Percentiles rank a stretch among this genome's conserved stretches.
Conservation (phyloP, 139 green algal species). For the Tetraselmis chui region DNA sequence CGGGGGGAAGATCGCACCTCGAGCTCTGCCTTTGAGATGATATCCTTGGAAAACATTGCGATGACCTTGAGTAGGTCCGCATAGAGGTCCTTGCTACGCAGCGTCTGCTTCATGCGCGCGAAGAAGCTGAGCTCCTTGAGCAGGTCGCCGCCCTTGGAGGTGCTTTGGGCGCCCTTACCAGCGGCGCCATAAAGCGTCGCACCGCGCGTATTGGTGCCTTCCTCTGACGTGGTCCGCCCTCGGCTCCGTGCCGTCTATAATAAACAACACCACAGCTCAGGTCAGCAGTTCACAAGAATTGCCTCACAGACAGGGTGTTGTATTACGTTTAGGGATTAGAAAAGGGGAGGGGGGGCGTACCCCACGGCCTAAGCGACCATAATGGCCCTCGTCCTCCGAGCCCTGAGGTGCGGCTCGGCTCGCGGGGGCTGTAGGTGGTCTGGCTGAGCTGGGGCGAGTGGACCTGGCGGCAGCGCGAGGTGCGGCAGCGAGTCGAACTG, state of each 20-base stretch:
- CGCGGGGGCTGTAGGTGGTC: not conserved
- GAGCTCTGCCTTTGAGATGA: constrained; percentile 83
- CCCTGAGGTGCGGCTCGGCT: not conserved
- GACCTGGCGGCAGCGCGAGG: not conserved
- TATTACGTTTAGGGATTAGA: too few species aligned
- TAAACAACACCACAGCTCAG: too few species aligned
- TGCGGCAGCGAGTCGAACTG: too few species aligned
- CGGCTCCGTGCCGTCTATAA: not conserved
- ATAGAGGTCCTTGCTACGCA: constrained; percentile 41
- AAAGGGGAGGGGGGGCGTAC: not conserved
- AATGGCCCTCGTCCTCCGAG: not conserved
- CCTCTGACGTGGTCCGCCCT: not conserved
- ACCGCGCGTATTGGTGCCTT: not conserved
- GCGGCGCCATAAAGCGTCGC: not conserved
- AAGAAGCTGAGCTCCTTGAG: not conserved
- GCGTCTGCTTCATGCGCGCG: not conserved
- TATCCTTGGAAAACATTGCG: constrained; percentile 86
- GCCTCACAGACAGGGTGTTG: too few species aligned
- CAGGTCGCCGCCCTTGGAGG: not conserved
- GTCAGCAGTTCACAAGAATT: too few species aligned
- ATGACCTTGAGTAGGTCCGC: constrained; percentile 95
- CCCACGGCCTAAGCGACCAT: not conserved
- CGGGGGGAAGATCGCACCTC: too few species aligned
- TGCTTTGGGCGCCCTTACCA: not conserved
- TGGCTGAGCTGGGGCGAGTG: not conserved